Percentiles rank a stretch among this genome's conserved stretches.
Conservation (phyloP, 139 green algal species). For the Tetradesmus obliquus region DNA sequence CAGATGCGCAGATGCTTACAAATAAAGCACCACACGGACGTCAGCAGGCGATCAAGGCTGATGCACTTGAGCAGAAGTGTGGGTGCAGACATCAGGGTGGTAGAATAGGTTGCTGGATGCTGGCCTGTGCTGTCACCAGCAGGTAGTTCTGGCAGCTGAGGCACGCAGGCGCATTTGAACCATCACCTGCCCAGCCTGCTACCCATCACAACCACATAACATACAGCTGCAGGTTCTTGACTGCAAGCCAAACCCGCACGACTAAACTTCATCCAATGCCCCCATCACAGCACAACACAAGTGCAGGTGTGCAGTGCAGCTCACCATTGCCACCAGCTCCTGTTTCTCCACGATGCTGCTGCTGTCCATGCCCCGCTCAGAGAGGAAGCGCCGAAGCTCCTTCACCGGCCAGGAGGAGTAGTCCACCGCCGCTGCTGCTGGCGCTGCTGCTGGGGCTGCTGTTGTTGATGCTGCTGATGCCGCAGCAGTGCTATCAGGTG, state of each 20-base stretch:
- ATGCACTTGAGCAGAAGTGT: too few relatives aligned
- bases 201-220: background rate
- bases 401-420: constrained; percentile 80
- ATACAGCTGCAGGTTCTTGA: background rate
- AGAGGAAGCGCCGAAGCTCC: constrained; percentile 76
- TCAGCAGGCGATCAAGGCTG: too few relatives aligned
- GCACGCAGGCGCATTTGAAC: background rate
- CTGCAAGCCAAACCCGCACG: constrained; percentile 5
- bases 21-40: too few relatives aligned
- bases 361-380: constrained; percentile 62
- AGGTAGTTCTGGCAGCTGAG: too few relatives aligned
- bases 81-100: too few relatives aligned
- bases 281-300: background rate
- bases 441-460: constrained; percentile 20
- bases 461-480: background rate
- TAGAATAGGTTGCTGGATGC: too few relatives aligned
- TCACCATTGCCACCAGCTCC: constrained; percentile 66
- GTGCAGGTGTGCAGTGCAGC: background rate
- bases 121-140: too few relatives aligned
- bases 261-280: too few relatives aligned
- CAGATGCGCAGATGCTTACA: background rate
- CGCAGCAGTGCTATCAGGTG: background rate
- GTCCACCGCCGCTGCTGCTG: constrained; percentile 51
- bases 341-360: constrained; percentile 74
- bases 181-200: background rate